Evolutionary conservation across 164 flowering plant species (phyloP).

Genomic region (Tinospora cordifolia): DNA sequence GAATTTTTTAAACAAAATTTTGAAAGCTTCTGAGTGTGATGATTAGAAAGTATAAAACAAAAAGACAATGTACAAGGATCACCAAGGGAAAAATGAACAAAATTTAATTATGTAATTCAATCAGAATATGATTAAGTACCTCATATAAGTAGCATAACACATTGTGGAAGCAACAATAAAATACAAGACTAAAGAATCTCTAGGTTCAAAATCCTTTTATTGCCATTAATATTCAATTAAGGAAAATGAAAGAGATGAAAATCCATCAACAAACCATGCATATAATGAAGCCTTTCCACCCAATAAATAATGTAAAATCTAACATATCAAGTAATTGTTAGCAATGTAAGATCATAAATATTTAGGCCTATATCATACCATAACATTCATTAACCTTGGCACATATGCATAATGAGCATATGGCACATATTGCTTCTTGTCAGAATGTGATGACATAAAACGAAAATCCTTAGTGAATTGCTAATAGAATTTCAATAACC

Average conservation of each 20-base stretch:
- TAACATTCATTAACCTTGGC: too few species aligned
- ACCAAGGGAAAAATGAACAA: too few species aligned
- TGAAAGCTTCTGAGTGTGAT: background rate
- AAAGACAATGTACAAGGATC: background rate
- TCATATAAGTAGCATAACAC: background rate
- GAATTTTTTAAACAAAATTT: background rate
- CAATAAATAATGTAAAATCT: too few species aligned
- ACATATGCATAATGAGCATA: too few species aligned
- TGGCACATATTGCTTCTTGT: too few species aligned
- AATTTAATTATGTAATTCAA: too few species aligned
- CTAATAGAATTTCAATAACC: too few species aligned
- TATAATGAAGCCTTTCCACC: background rate
- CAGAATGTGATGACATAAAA: too few species aligned
- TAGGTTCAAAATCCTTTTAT: background rate
- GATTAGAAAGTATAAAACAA: background rate
- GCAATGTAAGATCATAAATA: too few species aligned
- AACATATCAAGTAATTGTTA: too few species aligned
- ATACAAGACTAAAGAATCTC: background rate
- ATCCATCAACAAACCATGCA: background rate
- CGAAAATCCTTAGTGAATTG: too few species aligned
- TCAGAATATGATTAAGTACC: background rate
- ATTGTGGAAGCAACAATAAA: background rate
- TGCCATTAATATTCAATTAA: background rate
- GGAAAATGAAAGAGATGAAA: constrained; percentile 2
- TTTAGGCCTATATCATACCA: too few species aligned